phyloP scores from a whole-genome alignment of 1,139 yeast species.

The Sugiyamaella japonica region DNA sequence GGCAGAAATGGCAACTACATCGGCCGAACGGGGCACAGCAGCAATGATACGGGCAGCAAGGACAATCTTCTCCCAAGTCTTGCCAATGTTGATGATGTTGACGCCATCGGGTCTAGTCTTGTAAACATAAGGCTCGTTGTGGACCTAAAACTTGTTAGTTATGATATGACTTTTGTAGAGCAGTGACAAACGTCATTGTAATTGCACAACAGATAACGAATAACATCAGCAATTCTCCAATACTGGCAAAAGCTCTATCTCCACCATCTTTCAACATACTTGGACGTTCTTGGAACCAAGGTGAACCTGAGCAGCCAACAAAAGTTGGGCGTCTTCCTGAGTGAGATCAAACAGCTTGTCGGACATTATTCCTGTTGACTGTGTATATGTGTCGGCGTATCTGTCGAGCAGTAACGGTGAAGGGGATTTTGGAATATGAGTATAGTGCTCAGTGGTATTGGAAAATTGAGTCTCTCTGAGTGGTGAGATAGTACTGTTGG shows the following conservation, averaged over 20 bases:
- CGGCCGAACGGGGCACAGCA: conserved; percentile 97
- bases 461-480: conserved; percentile 17
- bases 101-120: conserved; percentile 99
- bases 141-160: conserved; percentile 54
- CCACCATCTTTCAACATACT: conserved; percentile 29
- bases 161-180: too few relatives aligned
- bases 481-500: conserved; percentile 1
- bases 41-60: conserved; percentile 99
- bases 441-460: neutral
- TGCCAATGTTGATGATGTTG: conserved; percentile 95
- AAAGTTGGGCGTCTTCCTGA: conserved; percentile 99
- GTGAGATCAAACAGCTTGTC: conserved; percentile 77
- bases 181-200: too few relatives aligned
- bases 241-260: conserved; percentile 42
- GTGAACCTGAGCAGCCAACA: conserved; percentile 99
- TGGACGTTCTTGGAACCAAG: conserved; percentile 99
- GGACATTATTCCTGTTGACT: conserved; percentile 52
- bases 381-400: conserved; percentile 16
- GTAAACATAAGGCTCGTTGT: conserved; percentile 99
- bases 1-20: conserved; percentile 98
- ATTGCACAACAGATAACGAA: too few relatives aligned
- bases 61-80: conserved; percentile 99
- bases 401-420: conserved; percentile 17
- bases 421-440: conserved; percentile 16
- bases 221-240: too few relatives aligned